Conservation (phyloP, 2,329 filamentous ascomycete species). For the Fusarium guadeloupense region DNA sequence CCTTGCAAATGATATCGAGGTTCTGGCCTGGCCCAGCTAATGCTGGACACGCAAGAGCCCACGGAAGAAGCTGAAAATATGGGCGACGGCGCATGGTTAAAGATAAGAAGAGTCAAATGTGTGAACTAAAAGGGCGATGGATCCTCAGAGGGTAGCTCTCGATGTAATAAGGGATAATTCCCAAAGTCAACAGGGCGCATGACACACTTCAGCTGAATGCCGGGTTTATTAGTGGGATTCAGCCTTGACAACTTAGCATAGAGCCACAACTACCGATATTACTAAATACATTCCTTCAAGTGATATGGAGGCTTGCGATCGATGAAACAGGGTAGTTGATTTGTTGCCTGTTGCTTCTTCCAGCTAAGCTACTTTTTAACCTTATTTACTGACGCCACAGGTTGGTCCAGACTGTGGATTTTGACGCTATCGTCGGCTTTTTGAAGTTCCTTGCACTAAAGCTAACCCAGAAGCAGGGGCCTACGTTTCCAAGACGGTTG, state of each 20-base stretch:
- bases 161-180: not conserved
- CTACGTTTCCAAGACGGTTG: not conserved
- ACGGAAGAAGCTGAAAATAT: not conserved
- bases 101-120: rapidly evolving
- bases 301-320: not conserved
- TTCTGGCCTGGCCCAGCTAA: slow-evolving; percentile 18
- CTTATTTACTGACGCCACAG: slow-evolving; percentile 13
- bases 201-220: slow-evolving; percentile 3
- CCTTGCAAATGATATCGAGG: slow-evolving; percentile 21
- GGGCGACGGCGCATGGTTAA: not conserved
- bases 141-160: too few relatives aligned
- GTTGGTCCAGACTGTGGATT: not conserved
- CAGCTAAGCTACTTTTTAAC: slow-evolving; percentile 18
- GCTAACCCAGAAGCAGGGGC: not conserved
- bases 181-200: not conserved
- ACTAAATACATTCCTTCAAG: not conserved
- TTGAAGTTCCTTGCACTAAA: not conserved
- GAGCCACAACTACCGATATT: slow-evolving; percentile 4
- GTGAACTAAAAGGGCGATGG: too few relatives aligned
- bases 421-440: not conserved
- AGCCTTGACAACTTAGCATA: not conserved
- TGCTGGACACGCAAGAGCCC: not conserved
- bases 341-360: not conserved
- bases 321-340: not conserved
- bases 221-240: not conserved